Evolutionary conservation across 1,139 yeast species (phyloP), one percentile per base, ranked within the genome.

Genomic region (Yamadazyma sp.): DNA sequence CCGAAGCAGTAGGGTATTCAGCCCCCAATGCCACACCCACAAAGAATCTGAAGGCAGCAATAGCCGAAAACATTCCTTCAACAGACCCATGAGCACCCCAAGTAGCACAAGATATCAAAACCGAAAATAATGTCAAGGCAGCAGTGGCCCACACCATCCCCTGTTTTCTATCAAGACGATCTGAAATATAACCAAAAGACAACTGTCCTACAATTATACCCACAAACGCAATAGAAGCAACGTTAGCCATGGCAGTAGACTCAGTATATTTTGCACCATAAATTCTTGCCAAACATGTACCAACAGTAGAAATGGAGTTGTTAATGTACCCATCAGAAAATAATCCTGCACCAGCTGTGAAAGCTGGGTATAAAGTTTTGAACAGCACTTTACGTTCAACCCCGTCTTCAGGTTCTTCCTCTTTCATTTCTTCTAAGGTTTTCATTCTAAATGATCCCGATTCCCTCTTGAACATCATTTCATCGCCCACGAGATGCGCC

Each of bases 131-230:
- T 48, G 88, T 84, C 52, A 89, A 73, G 59, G 88, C 75, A 24
- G 70, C 61, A 20, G 89, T 86, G 30, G 95, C 87, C 33, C 74
- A 59, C 48, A 89, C 56, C 95, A 89, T 88, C 34, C 95, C 95
- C 7, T 72, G 62, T 54, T 83, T 87, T 64, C 97, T 79, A 10
- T 89, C 83, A 49, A 80, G 68, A 53, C 81, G 76, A 62, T 89
- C 97, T 13, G 95, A 76, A 36, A 86, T 64, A 53, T 79, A 81
- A 34, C 96, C 97, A 61, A 89, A 88, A 2, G 70, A 39, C 38
- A 89, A 71, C 67, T 82, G 90, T 31, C 97, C 97, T n/a, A 86
- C 74, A 35, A 89, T 94, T 3, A 90, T 88, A 52, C 97, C 97
- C 10, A 76, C 96, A 56, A 89, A 89, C 0, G 89, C 95, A 55